Conservation (phyloP, 2,329 filamentous ascomycete species). For the Endoconidiophora polonica region DNA sequence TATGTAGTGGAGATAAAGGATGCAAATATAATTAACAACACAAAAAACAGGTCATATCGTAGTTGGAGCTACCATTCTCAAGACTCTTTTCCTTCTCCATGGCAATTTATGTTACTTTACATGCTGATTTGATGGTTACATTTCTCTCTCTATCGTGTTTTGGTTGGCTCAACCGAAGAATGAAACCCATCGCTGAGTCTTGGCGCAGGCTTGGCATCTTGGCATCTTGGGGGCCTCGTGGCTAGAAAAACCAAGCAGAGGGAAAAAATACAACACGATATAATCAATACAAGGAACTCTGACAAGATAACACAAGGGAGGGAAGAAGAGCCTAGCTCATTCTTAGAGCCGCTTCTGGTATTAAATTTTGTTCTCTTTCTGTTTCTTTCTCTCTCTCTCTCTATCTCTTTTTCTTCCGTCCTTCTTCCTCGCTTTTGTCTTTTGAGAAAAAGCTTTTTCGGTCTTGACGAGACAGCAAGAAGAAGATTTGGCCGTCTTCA, state of each 20-base stretch:
- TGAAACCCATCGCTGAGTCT: too few species aligned
- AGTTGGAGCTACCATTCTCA: background rate
- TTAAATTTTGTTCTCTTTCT: background rate
- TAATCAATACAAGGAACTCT: too few species aligned
- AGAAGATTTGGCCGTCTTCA: too few species aligned
- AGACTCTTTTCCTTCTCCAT: background rate
- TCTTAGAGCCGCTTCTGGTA: background rate
- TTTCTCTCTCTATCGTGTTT: background rate
- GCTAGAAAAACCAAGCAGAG: background rate
- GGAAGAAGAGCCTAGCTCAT: background rate
- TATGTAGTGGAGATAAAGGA: too few species aligned
- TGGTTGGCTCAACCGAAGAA: background rate
- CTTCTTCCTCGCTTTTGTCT: background rate
- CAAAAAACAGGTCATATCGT: too few species aligned
- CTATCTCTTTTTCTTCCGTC: background rate
- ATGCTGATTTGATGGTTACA: too few species aligned
- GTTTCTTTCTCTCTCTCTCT: background rate
- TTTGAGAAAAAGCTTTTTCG: conserved; percentile 1
- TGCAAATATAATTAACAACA: too few species aligned
- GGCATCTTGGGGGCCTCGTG: background rate
- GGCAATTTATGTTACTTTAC: too few species aligned
- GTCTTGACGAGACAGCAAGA: too few species aligned
- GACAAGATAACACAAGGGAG: too few species aligned
- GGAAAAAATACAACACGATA: too few species aligned
- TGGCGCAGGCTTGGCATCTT: background rate